Base-by-base conservation (phyloP, 2,329 filamentous ascomycete genomes). In the Aspergillus caelatus region DNA sequence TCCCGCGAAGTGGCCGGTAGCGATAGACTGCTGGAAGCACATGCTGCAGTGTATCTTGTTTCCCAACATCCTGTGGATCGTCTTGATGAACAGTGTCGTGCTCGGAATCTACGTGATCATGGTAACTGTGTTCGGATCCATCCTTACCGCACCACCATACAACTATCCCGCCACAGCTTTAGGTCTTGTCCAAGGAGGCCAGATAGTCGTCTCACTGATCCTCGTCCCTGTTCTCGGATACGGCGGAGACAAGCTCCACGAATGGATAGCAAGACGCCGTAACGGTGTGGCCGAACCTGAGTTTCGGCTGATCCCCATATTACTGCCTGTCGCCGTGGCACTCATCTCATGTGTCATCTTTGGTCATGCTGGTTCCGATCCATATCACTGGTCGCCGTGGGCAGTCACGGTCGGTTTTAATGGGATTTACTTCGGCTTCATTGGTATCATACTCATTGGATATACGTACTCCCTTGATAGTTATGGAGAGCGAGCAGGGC, bases 51-150 rank as follows among this genome's bases (percentile, higher is more conserved):
- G 64, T 23, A 50, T 64, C 55, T 57, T 60, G 14, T 63, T 63
- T 26, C 64, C 64, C 1, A 59, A 58, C 21, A 63, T 60, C n/a
- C 39, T 64, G 14, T 65, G 64, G 64, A 50, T 65, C 0, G 58
- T 62, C 8, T 39, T 65, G 4, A 60, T 65, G 4, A 65, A 65
- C 26, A 62, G 64, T 12, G 61, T 62, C 50, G 53, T 60, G 21
- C 56, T 65, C 6, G 64, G 64, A 0, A 62, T 64, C 55, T 65
- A 65, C 26, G 61, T 65, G 28, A 63, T 65, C 52, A 58, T 60
- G 8, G 53, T 57, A 6, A 59, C 64, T 3, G 62, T 60, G 12
- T 65, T 59, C 36, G 36, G 39, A 19, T 19, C 16, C 39, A 41
- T 41, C 14, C 39, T 41, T 9, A 41, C 7, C 1, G 39, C 39